Base-by-base conservation (phyloP, 2,329 filamentous ascomycete species). In the Xylaria sp. region DNA sequence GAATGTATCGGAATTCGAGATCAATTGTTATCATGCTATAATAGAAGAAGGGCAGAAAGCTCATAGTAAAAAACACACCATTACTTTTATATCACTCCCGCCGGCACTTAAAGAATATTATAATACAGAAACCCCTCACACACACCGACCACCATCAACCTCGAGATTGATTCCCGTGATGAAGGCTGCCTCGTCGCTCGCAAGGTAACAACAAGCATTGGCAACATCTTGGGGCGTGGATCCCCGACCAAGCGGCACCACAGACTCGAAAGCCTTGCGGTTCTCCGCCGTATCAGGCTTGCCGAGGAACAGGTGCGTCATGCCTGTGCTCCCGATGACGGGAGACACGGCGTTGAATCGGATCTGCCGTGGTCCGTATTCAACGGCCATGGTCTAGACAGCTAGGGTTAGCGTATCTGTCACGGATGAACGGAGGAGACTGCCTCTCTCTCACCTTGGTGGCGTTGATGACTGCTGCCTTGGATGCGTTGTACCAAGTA, bases 301-400 rank as follows among this genome's bases (percentile, higher is more conserved):
- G 1, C 84, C 83, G 0, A 84, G 76, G 65, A 88, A 88, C 2
- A 76, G 60, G 63, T 77, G 74, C 1, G 76, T 78, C 76, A 91
- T 78, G 2, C 83, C 85, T 0, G 88, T 91, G 13, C 79, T 83
- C 1, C 83, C 86, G 0, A 90, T 77, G 0, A 90, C 80, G 0
- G 88, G 88, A 52, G 85, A 89, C 11, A 92, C 83, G 1, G 83
- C 81, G 63, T 91, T 91, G 67, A 92, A 86, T 0, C 88, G 82
- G 64, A 92, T 90, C 65, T 89, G 81, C 57, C 89, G 81, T 0
- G 83, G 80, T 0, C 85, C 89, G 66, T 88, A 92, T 71, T 92
- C 89, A 1, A 88, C 85, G 0, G 88, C 89, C 65, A 92, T 72
- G 1, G 73, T 70, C 71, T 71, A 13, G 13, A 18, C 35, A 6